These are phyloP conservation scores for Rhodotorula sp. DNA, from an alignment of 1,284 basidiomycete genomes.

Conservation along the genomic window DNA sequence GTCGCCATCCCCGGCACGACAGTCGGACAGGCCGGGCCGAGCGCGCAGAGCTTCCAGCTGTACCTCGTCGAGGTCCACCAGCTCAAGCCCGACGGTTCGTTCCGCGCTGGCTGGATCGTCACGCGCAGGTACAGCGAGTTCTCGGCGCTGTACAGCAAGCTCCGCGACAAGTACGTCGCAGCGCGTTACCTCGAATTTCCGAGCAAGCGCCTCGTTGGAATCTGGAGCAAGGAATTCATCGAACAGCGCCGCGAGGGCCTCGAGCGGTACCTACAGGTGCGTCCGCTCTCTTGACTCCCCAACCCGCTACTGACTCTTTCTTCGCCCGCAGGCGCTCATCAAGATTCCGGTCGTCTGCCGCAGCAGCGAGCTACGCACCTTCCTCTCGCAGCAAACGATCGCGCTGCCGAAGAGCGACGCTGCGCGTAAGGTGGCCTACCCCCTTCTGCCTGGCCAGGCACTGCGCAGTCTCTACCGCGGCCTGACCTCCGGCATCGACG, in stretches of 20 bases:
- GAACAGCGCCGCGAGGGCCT: constrained; percentile 75
- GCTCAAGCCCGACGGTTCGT: constrained; percentile 70
- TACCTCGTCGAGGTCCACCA: constrained; percentile 93
- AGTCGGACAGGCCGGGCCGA: constrained; percentile 64
- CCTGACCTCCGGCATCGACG: constrained; percentile 86
- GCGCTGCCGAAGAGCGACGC: constrained; percentile 35
- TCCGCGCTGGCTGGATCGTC: constrained; percentile 84
- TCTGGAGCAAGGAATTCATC: constrained; percentile 73
- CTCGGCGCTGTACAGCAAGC: constrained; percentile 76
- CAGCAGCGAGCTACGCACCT: constrained; percentile 76
- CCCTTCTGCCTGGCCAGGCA: constrained; percentile 63
- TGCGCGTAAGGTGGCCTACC: not conserved
- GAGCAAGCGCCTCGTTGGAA: constrained; percentile 82
- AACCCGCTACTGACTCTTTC: constrained; percentile 40
- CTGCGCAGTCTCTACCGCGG: constrained; percentile 80
- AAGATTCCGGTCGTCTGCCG: constrained; percentile 74
- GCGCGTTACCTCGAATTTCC: constrained; percentile 80
- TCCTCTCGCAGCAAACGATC: constrained; percentile 73
- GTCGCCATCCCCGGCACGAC: constrained; percentile 72
- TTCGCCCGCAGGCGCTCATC: constrained; percentile 64
- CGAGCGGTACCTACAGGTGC: constrained; percentile 83
- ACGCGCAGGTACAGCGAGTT: constrained; percentile 94
- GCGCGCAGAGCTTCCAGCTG: constrained; percentile 63
- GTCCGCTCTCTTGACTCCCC: constrained; percentile 45
- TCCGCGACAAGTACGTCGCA: constrained; percentile 70